Conservation (phyloP, 1,284 basidiomycete species). For the Waitea zeae region DNA sequence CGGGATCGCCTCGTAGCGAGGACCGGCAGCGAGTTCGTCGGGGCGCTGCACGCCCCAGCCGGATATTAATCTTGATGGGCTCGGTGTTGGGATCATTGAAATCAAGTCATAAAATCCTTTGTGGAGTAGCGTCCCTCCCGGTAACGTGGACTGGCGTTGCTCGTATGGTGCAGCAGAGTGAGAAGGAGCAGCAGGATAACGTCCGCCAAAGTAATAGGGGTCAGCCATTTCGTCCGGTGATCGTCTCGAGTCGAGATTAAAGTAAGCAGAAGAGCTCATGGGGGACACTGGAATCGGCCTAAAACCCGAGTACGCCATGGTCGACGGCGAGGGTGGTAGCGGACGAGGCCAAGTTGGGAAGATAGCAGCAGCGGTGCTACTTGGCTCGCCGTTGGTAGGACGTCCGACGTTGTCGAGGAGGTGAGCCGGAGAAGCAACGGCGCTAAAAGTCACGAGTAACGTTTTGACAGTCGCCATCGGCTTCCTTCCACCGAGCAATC, state of each 20-base stretch:
- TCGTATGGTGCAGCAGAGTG: constrained; percentile 20
- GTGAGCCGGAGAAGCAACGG: too few relatives aligned
- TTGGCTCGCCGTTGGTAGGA: too few relatives aligned
- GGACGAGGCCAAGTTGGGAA: too few relatives aligned
- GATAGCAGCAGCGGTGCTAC: too few relatives aligned
- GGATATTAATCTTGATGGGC: constrained; percentile 46
- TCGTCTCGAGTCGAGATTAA: constrained; percentile 23
- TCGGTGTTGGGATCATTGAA: constrained; percentile 57
- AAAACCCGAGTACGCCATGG: constrained; percentile 3
- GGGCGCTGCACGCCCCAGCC: constrained; percentile 30
- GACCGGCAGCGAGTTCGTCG: constrained; percentile 28
- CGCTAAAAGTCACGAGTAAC: too few relatives aligned
- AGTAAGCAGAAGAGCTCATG: constrained; percentile 11
- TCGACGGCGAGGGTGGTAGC: too few relatives aligned
- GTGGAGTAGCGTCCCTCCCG: constrained; percentile 56
- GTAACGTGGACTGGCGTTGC: constrained; percentile 26
- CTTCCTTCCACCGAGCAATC: too few relatives aligned
- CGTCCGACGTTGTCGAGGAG: too few relatives aligned
- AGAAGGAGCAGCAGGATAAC: constrained; percentile 15
- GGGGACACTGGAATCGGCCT: constrained; percentile 6
- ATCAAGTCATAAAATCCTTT: constrained; percentile 80
- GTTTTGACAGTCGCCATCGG: too few relatives aligned
- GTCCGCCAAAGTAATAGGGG: constrained; percentile 21
- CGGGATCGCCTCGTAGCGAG: constrained; percentile 45
- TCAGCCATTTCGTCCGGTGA: constrained; percentile 13